Base-by-base conservation (phyloP, 768 basidiomycete genomes). In the Leccinum arenicola region DNA sequence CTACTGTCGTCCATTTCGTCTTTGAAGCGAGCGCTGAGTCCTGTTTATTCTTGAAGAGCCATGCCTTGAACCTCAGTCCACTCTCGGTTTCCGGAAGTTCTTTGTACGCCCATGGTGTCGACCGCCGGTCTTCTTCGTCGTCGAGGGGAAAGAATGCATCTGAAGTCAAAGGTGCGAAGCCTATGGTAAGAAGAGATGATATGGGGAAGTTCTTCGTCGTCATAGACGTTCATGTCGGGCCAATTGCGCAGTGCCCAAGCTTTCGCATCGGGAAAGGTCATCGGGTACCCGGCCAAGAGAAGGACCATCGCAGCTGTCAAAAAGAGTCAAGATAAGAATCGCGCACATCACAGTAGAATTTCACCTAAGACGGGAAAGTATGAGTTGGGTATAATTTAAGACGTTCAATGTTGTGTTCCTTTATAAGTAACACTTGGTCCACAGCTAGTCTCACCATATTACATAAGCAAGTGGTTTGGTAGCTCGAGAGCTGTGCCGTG, bases 401-500 rank as follows among this genome's bases (percentile, higher is more conserved):
- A 21, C 21, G 21, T 21, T 21, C 21, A 21, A 21, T 21, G 21
- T 21, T 21, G 21, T 21, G 7, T 27, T 29, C 8, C 29, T 9
- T 9, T 29, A 29, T 29, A 29, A 29, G 21, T 21, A 21, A 21
- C 21, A 21, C 21, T 21, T 21, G 21, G 21, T 21, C 21, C 21
- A 21, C 21, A 21, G 21, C 21, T 21, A 21, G 21, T 21, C 21
- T 21, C 21, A 21, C 21, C 21, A 21, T 21, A 21, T 21, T 21
- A 21, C 21, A 21, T 21, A 21, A 21, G 21, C 21, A 21, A 21
- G 21, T 21, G 21, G 21, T 21, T 27, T 25, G 62, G 58, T 4
- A 50, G 68, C 25, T 52, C 59, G 21, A 72, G 63, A 1, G 23
- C 58, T 29, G 59, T 14, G 21, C 54, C 35, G 3, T 52, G 35